A percentile compares a stretch with the other conserved stretches of the same genome.
Evolutionary conservation across 2,329 filamentous ascomycete genomes (phyloP).

Genomic region (Aureobasidium uvarum): DNA sequence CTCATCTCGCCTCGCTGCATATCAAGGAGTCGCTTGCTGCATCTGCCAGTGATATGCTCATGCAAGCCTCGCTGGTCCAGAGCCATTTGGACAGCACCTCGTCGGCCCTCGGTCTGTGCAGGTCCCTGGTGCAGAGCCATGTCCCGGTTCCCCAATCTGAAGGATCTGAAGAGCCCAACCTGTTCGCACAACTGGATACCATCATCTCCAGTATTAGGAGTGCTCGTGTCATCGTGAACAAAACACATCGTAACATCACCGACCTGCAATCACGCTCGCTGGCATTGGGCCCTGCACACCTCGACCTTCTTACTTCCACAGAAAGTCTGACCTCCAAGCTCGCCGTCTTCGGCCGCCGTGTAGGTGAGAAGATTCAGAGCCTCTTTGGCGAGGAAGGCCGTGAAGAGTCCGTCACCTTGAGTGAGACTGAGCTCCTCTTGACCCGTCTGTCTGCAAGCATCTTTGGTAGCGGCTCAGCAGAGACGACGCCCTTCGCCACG

Average conservation of each 20-base stretch:
- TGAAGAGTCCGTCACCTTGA: conserved; percentile 63
- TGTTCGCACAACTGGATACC: conserved; percentile 70
- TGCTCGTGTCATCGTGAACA: conserved; percentile 77
- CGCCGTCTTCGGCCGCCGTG: conserved; percentile 62
- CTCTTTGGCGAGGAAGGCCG: conserved; percentile 71
- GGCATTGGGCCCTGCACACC: conserved; percentile 66
- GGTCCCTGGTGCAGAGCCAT: conserved; percentile 64
- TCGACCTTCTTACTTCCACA: conserved; percentile 67
- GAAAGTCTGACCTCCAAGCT: conserved; percentile 65
- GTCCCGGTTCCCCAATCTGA: conserved; percentile 64
- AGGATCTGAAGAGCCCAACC: conserved; percentile 48
- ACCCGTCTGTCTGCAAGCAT: conserved; percentile 54
- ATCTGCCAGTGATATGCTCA: conserved; percentile 76
- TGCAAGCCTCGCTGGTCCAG: conserved; percentile 73
- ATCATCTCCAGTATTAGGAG: conserved; percentile 75
- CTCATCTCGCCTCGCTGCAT: conserved; percentile 80
- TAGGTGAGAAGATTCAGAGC: conserved; percentile 64
- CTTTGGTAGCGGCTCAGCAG: conserved; percentile 52
- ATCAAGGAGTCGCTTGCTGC: conserved; percentile 67
- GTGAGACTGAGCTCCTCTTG: conserved; percentile 65
- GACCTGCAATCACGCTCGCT: conserved; percentile 75
- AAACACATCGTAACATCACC: conserved; percentile 71
- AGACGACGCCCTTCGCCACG: conserved; percentile 67
- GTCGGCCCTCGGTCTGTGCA: conserved; percentile 62
- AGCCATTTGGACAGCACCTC: conserved; percentile 78